Conservation (phyloP, 2,329 filamentous ascomycete species). For the Escovopsis sp. region DNA sequence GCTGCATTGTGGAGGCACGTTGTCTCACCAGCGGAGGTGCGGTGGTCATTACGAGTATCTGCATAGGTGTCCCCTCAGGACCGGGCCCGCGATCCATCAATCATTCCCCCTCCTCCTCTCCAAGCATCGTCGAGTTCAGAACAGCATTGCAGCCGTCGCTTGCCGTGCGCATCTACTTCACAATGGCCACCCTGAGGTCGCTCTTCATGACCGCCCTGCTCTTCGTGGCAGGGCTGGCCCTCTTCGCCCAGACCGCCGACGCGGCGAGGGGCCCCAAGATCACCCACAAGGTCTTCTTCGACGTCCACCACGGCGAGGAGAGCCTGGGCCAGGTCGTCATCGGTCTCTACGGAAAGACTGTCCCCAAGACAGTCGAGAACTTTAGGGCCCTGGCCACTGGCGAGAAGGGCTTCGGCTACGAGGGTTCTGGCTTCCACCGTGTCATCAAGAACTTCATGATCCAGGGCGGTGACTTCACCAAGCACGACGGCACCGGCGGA, state of each 20-base stretch:
- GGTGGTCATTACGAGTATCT: too few species aligned
- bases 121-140: conserved; percentile 1
- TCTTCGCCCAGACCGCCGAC: conserved; percentile 60
- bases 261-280: conserved; percentile 84
- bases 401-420: conserved; percentile 75
- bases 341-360: conserved; percentile 76
- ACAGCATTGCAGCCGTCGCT: conserved; percentile 2
- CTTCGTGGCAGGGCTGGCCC: conserved; percentile 57
- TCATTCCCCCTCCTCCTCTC: neutral
- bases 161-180: conserved; percentile 17
- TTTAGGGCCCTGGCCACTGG: conserved; percentile 70
- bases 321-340: conserved; percentile 61
- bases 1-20: too few species aligned
- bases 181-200: conserved; percentile 63
- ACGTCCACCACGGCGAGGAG: conserved; percentile 64
- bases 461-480: conserved; percentile 80
- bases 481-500: conserved; percentile 66
- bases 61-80: conserved; percentile 9
- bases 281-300: conserved; percentile 88
- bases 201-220: conserved; percentile 60
- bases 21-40: too few species aligned
- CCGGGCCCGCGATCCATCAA: too few species aligned
- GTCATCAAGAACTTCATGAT: conserved; percentile 90
- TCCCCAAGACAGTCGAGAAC: conserved; percentile 61
- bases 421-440: conserved; percentile 74